phyloP scores from a whole-genome alignment of 345 rosid species.

The Pugionium cornutum region DNA sequence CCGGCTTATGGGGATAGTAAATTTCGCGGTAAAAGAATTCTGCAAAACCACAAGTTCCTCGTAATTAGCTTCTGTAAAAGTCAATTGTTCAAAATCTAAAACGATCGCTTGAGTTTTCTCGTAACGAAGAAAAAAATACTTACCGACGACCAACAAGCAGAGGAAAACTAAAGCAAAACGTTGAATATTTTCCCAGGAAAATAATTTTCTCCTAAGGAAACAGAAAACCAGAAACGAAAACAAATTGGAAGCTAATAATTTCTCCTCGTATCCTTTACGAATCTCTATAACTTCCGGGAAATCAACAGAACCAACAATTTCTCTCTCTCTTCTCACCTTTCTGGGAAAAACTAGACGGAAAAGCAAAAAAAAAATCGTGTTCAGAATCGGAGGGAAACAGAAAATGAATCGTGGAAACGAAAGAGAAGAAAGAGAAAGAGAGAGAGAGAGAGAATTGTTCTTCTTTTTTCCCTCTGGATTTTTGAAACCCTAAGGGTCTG shows the following conservation, averaged over 20 bases:
- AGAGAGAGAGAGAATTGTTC: slow-evolving; percentile 20
- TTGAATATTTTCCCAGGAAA: slow-evolving; percentile 5
- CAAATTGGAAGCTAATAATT: slow-evolving; percentile 6
- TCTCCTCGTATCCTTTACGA: background rate
- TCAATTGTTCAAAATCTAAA: slow-evolving; percentile 21
- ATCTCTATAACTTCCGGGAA: background rate
- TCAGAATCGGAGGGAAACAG: slow-evolving; percentile 5
- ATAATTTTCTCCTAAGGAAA: background rate
- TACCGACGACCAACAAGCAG: too few species aligned
- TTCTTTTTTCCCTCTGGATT: slow-evolving; percentile 18
- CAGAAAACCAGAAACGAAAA: too few species aligned
- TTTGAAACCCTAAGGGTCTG: slow-evolving; percentile 30
- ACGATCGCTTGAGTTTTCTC: background rate
- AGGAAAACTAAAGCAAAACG: background rate
- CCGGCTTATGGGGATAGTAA: background rate
- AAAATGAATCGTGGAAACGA: slow-evolving; percentile 21
- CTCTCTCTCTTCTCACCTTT: slow-evolving; percentile 25
- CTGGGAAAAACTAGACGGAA: background rate
- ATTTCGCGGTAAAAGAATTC: too few species aligned
- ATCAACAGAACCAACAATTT: slow-evolving; percentile 21
- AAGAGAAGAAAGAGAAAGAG: slow-evolving; percentile 7
- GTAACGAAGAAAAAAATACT: too few species aligned
- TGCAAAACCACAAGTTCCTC: background rate
- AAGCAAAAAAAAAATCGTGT: background rate
- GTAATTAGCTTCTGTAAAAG: slow-evolving; percentile 18